Base-by-base conservation (phyloP, 2,329 filamentous ascomycete genomes). In the Paecilomyces variotii region DNA sequence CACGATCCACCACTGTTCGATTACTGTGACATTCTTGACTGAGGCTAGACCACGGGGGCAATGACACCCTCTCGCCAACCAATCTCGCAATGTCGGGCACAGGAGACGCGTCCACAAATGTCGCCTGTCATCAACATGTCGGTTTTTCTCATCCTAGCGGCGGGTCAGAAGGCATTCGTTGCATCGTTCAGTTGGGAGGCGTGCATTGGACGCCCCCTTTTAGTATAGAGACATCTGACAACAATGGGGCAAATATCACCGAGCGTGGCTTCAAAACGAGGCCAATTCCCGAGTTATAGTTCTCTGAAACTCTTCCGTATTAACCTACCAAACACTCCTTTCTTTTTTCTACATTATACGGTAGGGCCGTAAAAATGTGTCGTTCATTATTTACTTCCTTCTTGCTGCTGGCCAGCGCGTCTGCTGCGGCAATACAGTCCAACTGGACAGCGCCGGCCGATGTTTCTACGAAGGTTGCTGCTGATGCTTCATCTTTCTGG, bases 401-500 rank as follows among this genome's bases (percentile, higher is more conserved):
- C 39, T 45, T 45, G 39, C 39, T 45, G 39, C 39, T 45, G n/a
- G 39, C 39, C n/a, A 10, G 39, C 39, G 39, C 39, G 39, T 45
- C 39, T 45, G 39, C 39, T 24, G 39, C 24, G n/a, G 54, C 51
- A 14, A 4, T 52, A 52, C 25, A 24, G 25, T 45, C 39, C 39
- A 52, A 52, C 50, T 28, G 25, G 50, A 52, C 50, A 10, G 27
- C 24, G 25, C 50, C 24, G 10, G 53, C 51, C 25, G 53, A 25
- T 11, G 34, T 56, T 35, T 55, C 54, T 24, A 26, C 34, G 30
- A 56, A 53, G 2, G 50, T 11, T 27, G 55, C 35, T 24, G 54
- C 58, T 14, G 57, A 19, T 26, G 66, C 67, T 30, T 52, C 66
- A 24, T 50, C 63, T 1, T 75, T 74, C 62, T 75, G 73, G 67